Evolutionary conservation across 352 stramenopile genomes (phyloP), one percentile per base, ranked within the genome.

Genomic region (Phytophthora quininea): DNA sequence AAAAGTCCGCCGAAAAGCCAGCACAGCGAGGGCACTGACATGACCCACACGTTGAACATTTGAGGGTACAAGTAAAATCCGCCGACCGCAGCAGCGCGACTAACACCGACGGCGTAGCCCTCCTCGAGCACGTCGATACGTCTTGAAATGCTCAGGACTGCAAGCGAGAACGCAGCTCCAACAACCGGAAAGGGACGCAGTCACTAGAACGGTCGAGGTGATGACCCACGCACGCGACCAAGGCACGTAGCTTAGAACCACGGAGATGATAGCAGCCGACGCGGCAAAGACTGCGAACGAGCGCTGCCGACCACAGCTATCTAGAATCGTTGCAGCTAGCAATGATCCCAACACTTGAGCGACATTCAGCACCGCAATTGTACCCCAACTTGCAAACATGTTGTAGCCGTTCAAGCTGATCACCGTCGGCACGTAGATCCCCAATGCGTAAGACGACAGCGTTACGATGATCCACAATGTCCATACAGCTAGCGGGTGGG

Each of bases 1-100:
- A 76, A 59, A 15, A 58, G 10, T 7, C 59, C 60, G 37, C 64
- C 72, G 27, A 80, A 78, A 29, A 69, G 35, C 61, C 51, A 74
- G 35, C 43, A 46, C 31, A 74, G 24, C 12, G 37, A 24, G 29
- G 65, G 30, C 19, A 79, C 56, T 5, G 72, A 76, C 49, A 76
- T 12, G 15, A 69, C 52, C 72, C 68, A 80, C 37, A 74, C 64
- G 51, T 80, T 76, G 47, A 72, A 77, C 68, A 80, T 76, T 14
- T 68, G 60, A 11, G 72, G 68, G 29, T 62, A 77, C 33, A 80
- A 50, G 37, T 66, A 73, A 1, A 53, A 58, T n/a, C 67, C 68
- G 14, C 56, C 57, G n/a, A 77, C 54, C 6, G 54, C 57, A 38
- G 56, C 72, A 40, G 67, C 47, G 12, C 72, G 58, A 60, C 72